phyloP scores from a whole-genome alignment of 805 yeast species.

The Cyberlindnera mrakii region DNA sequence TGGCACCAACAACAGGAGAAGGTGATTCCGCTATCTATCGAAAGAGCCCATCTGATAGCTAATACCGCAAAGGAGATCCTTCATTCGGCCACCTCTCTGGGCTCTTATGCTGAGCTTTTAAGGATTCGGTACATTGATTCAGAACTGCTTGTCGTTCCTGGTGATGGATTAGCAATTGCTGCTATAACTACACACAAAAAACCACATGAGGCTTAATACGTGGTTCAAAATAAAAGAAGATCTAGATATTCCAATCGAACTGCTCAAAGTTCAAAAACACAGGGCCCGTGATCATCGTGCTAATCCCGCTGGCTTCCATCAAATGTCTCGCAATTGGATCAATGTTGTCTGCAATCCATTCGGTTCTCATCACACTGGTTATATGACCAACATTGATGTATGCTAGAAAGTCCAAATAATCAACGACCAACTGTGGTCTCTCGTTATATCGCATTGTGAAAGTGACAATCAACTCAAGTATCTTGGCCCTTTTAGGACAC shows the following conservation, averaged over 20 bases:
- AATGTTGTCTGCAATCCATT: neutral
- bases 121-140: neutral
- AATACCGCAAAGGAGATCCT: neutral
- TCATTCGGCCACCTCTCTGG: neutral
- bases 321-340: neutral
- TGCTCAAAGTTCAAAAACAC: no score
- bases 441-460: neutral
- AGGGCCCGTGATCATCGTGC: no score
- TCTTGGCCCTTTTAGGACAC: neutral
- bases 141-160: conserved; percentile 1
- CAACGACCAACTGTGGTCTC: conserved; percentile 2
- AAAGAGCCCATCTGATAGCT: neutral
- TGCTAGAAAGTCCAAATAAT: neutral
- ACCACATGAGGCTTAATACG: no score
- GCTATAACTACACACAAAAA: neutral
- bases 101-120: conserved; percentile 1
- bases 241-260: no score
- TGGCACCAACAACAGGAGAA: conserved; percentile 7
- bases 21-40: neutral
- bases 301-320: neutral
- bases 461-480: conserved; percentile 1
- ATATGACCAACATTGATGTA: neutral
- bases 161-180: neutral
- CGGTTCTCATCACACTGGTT: neutral
- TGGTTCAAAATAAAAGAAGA: no score